Evolutionary conservation across 2,329 filamentous ascomycete species (phyloP), one percentile per base, ranked within the genome.

Genomic region (Phyllachora maydis): DNA sequence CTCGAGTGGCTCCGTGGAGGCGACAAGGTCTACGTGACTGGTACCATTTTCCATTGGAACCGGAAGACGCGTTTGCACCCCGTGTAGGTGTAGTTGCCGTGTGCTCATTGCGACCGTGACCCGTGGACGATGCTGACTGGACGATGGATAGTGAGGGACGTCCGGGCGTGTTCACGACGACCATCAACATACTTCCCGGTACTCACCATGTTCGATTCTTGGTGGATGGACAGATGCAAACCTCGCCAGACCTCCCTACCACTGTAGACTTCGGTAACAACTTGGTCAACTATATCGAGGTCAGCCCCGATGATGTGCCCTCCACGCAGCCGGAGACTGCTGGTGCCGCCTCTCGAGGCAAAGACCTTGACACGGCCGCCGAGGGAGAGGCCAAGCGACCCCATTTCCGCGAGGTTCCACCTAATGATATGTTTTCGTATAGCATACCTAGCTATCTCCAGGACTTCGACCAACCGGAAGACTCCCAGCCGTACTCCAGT

Each of bases 241-340:
- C 82, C 9, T 88, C 81, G 10, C 70, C 77, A 29, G 68, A 76
- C 32, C 59, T 93, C 26, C 85, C 88, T 9, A 95, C 88, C 0
- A 91, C 88, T 2, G 88, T 98, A 28, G 88, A 98, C 46, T 93
- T 90, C 45, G 90, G 82, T 33, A 95, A 95, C 52, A 91, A 92
- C 42, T 59, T 98, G 11, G 85, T 98, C 49, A 98, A 98, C 50
- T 98, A 95, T 45, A 79, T 98, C 40, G 88, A 98, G 52, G 77
- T 95, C 31, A 78, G 65, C 37, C 68, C 78, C 17, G 73, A 82
- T 26, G 74, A 83, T 39, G 49, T 71, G 15, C 54, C 56, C 8
- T 40, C 43, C 14, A 38, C 34, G 5, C n/a, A n/a, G 14, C 30
- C 11, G 5, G 54, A 47, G 8, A 32, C 37, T 10, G 32, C 42